phyloP scores from a whole-genome alignment of 805 yeast species.

The Yarrowia phangngaensis region DNA sequence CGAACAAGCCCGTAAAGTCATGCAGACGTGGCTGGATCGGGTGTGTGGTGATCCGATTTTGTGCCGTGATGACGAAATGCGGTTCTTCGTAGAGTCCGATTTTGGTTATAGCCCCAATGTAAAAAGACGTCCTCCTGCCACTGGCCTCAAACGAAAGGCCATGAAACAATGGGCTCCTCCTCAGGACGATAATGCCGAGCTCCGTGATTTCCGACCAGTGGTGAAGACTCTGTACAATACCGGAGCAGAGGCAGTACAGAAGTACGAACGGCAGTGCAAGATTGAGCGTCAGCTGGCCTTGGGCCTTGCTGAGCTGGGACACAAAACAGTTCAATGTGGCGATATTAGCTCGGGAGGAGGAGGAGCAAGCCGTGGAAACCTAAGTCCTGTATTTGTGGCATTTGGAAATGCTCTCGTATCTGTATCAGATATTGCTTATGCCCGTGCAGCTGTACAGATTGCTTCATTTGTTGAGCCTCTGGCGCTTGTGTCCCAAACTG shows the following conservation, averaged over 20 bases:
- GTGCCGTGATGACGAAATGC: slow-evolving; percentile 81
- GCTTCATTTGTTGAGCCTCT: slow-evolving; percentile 77
- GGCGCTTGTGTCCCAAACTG: slow-evolving; percentile 61
- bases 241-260: slow-evolving; percentile 50
- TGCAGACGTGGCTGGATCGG: slow-evolving; percentile 86
- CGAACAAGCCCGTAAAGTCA: slow-evolving; percentile 64
- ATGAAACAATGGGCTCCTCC: slow-evolving; percentile 90
- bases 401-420: slow-evolving; percentile 45
- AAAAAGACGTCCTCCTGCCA: slow-evolving; percentile 61
- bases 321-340: slow-evolving; percentile 33
- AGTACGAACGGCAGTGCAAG: slow-evolving; percentile 54
- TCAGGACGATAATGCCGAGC: slow-evolving; percentile 74
- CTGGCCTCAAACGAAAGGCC: slow-evolving; percentile 84
- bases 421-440: slow-evolving; percentile 57
- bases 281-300: slow-evolving; percentile 48
- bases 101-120: slow-evolving; percentile 62
- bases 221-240: slow-evolving; percentile 69
- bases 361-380: slow-evolving; percentile 40
- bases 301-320: slow-evolving; percentile 55
- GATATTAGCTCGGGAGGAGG: slow-evolving; percentile 31
- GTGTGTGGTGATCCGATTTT: slow-evolving; percentile 72
- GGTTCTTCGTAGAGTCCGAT: slow-evolving; percentile 76
- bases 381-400: slow-evolving; percentile 62
- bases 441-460: slow-evolving; percentile 65
- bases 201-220: slow-evolving; percentile 82